Base-by-base conservation (phyloP, 2,329 filamentous ascomycete genomes). In the Scolecobasidium constrictum region DNA sequence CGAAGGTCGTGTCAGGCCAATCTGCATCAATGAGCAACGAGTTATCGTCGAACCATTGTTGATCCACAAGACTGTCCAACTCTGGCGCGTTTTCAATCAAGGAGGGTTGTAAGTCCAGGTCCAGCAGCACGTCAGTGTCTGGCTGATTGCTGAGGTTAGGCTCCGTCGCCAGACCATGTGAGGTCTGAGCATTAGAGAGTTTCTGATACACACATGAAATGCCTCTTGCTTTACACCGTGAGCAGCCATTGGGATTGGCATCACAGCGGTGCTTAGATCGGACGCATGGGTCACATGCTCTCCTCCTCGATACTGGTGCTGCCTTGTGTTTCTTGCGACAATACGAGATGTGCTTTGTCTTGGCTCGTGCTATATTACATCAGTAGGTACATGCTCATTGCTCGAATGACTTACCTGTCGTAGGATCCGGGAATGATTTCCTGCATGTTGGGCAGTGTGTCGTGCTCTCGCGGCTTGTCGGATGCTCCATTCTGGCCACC, bases 311-410 rank as follows among this genome's bases (percentile, higher is more conserved):
- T 12, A 40, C 7, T 34, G 37, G 37, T 7, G 12, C 37, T 40
- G 37, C 28, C 20, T 40, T 23, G 20, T 40, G 37, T 40, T 26
- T 40, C 37, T 40, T 40, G 13, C 37, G 37, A 19, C 37, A 40
- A 17, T 40, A 40, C 23, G 37, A 40, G 20, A 40, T 26, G 37
- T 40, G 37, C 18, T 26, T 40, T 12, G 12, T 40, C 20, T 26
- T 40, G 37, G 37, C 16, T 40, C 37, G 37, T 40, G 37, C 37
- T 40, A 9, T 17, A 40, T 40, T n/a, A n/a, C n/a, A n/a, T n/a
- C n/a, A n/a, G n/a, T n/a, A n/a, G n/a, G n/a, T n/a, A n/a, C n/a
- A n/a, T n/a, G n/a, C n/a, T n/a, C n/a, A n/a, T n/a, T n/a, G n/a
- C n/a, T n/a, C n/a, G n/a, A n/a, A n/a, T n/a, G n/a, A n/a, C n/a